phyloP scores from a whole-genome alignment of 106 monocot species.

The Allium fistulosum region DNA sequence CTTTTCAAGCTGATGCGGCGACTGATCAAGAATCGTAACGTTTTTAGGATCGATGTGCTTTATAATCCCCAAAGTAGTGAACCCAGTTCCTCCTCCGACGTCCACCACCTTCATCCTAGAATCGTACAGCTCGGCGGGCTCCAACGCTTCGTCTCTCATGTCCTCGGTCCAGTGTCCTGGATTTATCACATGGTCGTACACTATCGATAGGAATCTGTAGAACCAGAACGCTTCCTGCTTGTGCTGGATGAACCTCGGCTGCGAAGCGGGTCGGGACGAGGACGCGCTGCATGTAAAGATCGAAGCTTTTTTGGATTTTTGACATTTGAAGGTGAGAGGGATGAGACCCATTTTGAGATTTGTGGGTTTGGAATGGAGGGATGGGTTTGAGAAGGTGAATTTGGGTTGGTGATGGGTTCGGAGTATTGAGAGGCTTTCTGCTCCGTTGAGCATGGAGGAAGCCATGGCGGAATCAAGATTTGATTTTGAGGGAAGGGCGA shows the following conservation, averaged over 20 bases:
- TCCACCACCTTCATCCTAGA: conserved; percentile 69
- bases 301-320: background rate
- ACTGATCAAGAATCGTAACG: conserved; percentile 92
- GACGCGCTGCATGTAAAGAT: background rate
- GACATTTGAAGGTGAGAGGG: background rate
- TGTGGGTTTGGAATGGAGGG: background rate
- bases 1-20: conserved; percentile 89
- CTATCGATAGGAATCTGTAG: conserved; percentile 88
- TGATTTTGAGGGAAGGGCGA: background rate
- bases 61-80: conserved; percentile 83
- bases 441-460: conserved; percentile 47
- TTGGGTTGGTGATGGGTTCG: conserved; percentile 18
- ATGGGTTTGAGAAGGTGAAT: conserved; percentile 22
- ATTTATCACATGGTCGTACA: conserved; percentile 92
- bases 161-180: conserved; percentile 96
- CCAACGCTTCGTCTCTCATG: conserved; percentile 93
- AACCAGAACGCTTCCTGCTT: conserved; percentile 99
- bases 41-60: conserved; percentile 77
- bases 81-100: conserved; percentile 94
- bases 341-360: background rate
- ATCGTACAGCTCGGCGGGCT: conserved; percentile 73
- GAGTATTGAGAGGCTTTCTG: conserved; percentile 35
- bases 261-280: conserved; percentile 45
- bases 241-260: conserved; percentile 97
- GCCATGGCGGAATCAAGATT: conserved; percentile 25